These are phyloP conservation scores for Boeremia lycopersici DNA, from an alignment of 2,329 filamentous ascomycete genomes.

Conservation along the genomic window DNA sequence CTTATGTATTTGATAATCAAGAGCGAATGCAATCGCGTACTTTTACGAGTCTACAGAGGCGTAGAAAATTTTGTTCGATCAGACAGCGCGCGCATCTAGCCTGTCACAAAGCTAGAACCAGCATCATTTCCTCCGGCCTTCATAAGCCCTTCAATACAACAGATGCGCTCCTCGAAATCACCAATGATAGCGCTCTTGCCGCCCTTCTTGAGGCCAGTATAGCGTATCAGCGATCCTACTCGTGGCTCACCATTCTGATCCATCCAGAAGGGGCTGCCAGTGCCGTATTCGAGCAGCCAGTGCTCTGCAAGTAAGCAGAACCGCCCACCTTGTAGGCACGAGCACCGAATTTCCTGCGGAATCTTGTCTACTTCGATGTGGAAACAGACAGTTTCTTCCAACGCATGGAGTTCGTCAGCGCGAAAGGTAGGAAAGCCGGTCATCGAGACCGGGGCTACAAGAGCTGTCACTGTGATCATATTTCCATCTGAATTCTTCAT, in stretches of 20 bases:
- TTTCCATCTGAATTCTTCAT: neutral
- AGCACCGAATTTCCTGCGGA: neutral
- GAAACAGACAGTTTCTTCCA: neutral
- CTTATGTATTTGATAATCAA: too few relatives aligned
- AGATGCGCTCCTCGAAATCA: neutral
- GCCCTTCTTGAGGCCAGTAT: neutral
- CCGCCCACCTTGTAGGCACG: neutral
- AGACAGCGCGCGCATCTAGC: neutral
- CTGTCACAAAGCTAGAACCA: neutral
- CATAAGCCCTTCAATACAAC: constrained; percentile 1
- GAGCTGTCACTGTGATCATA: constrained; percentile 2
- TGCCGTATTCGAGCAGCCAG: constrained; percentile 10
- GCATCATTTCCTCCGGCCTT: neutral
- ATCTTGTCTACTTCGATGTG: constrained; percentile 1
- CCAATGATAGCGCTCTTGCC: neutral
- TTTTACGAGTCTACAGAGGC: too few relatives aligned
- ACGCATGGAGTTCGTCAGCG: neutral
- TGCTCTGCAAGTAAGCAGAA: constrained; percentile 7
- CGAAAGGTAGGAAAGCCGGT: neutral
- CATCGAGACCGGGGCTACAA: constrained; percentile 5
- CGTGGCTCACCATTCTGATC: neutral
- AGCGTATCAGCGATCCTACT: neutral
- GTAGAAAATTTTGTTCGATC: too few relatives aligned
- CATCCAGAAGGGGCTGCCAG: constrained; percentile 1
- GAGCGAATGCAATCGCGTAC: too few relatives aligned